Evolutionary conservation across 139 green algal species (phyloP), one percentile per base, ranked within the genome.

Genomic region (Coelastrella sp.): DNA sequence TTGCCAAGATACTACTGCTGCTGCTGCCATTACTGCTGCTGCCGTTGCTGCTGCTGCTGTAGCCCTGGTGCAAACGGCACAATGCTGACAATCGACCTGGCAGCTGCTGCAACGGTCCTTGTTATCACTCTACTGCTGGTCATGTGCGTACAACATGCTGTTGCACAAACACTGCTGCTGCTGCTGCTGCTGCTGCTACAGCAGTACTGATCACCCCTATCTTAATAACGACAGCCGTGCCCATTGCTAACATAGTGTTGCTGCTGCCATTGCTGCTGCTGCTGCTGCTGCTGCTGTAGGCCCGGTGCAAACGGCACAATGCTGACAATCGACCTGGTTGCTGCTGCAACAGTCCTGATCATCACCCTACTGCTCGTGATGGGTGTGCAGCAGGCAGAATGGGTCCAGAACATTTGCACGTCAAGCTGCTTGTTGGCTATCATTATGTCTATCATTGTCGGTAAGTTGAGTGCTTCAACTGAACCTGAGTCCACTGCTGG

Each of bases 361-460:
- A 77, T 90, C 57, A 85, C 86, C 4, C 23, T 66, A n/a, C 74
- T 90, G 74, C 75, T 90, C 58, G 75, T 90, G 57, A 2, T 61
- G 59, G 74, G 74, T 22, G 74, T 90, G 57, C 59, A 85, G 86
- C n/a, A 90, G 60, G 74, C 86, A n/a, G 75, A 84, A 60, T 90
- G 86, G 86, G 58, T 90, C 10, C 16, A 84, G 74, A 90, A 65
- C 75, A 23, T 4, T 5, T 85, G 86, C 75, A 90, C 86, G 0
- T 73, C 66, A 58, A 10, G 83, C n/a, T 90, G 86, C 74, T 57
- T 90, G 16, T 13, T 90, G 13, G 4, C 86, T 5, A 90, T 90
- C 59, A 59, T 85, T 22, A 84, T 90, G 86, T 83, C 65, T 0
- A 90, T 90, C 86, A 85, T 89, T 32, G 61, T 65, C 17, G 84